phyloP scores from a whole-genome alignment of 805 yeast genomes.

The Candida insectalens region DNA sequence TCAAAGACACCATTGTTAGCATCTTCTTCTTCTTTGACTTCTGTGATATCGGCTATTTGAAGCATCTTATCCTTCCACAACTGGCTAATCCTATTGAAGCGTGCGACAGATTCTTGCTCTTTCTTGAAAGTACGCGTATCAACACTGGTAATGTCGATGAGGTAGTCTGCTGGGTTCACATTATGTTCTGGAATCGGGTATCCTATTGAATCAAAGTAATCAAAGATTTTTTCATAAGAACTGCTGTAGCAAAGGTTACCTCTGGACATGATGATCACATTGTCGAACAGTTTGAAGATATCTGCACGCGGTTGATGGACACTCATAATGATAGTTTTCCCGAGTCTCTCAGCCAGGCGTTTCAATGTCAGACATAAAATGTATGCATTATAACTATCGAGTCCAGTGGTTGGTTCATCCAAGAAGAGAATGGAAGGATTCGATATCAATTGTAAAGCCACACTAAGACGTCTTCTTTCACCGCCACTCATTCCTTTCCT shows the following conservation, averaged over 20 bases:
- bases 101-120: slow-evolving; percentile 23
- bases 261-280: slow-evolving; percentile 56
- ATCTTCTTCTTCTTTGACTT: slow-evolving; percentile 1
- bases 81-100: slow-evolving; percentile 25
- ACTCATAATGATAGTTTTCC: slow-evolving; percentile 65
- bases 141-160: slow-evolving; percentile 47
- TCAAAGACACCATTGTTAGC: slow-evolving; percentile 9
- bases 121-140: slow-evolving; percentile 34
- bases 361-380: slow-evolving; percentile 52
- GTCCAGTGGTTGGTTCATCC: slow-evolving; percentile 86
- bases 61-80: slow-evolving; percentile 28
- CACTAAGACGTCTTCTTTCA: slow-evolving; percentile 66
- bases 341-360: slow-evolving; percentile 39
- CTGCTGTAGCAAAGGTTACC: slow-evolving; percentile 44
- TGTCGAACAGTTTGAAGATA: slow-evolving; percentile 59
- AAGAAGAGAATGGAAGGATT: slow-evolving; percentile 69
- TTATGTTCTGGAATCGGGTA: slow-evolving; percentile 29
- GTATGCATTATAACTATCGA: slow-evolving; percentile 71
- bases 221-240: slow-evolving; percentile 28
- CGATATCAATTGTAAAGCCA: slow-evolving; percentile 68
- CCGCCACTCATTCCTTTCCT: slow-evolving; percentile 70
- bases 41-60: background rate
- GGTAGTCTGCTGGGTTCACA: slow-evolving; percentile 53
- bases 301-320: slow-evolving; percentile 84
- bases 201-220: slow-evolving; percentile 41